Evolutionary conservation across 2,329 filamentous ascomycete species (phyloP).

Genomic region (Colletotrichum tamarilloi): DNA sequence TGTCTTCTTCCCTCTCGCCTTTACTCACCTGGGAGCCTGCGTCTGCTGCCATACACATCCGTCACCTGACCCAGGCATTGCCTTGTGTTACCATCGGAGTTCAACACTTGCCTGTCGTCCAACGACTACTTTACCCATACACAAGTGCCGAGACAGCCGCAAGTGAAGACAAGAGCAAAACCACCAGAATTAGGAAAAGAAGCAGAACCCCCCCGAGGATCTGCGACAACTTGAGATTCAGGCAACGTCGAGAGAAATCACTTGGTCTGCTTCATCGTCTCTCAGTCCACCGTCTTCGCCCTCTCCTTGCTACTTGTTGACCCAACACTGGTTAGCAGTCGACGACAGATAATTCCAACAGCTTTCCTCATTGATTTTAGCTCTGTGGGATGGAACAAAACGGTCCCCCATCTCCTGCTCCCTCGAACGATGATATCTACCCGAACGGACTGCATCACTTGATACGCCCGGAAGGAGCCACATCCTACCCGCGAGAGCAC

Average conservation of each 20-base stretch:
- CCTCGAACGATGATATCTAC: constrained; percentile 49
- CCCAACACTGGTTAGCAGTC: background rate
- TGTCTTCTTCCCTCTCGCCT: constrained; percentile 12
- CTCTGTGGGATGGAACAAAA: constrained; percentile 48
- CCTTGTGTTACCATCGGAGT: constrained; percentile 5
- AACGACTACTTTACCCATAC: constrained; percentile 19
- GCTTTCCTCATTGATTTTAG: background rate
- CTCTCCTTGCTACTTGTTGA: background rate
- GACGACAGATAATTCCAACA: background rate
- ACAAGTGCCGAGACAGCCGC: constrained; percentile 24
- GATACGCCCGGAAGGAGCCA: constrained; percentile 54
- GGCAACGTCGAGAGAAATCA: background rate
- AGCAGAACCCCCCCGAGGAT: background rate
- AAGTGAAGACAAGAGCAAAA: background rate
- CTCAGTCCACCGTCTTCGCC: background rate
- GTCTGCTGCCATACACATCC: constrained; percentile 5
- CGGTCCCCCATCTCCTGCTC: constrained; percentile 58
- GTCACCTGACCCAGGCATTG: background rate
- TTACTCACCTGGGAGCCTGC: constrained; percentile 4
- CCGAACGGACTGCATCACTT: constrained; percentile 56
- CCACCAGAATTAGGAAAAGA: background rate
- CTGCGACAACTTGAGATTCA: background rate
- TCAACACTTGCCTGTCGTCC: background rate
- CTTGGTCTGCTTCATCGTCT: background rate
- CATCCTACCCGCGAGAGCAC: constrained; percentile 41